Conservation (phyloP, 2,329 filamentous ascomycete genomes). For the Cytospora schulzeri region DNA sequence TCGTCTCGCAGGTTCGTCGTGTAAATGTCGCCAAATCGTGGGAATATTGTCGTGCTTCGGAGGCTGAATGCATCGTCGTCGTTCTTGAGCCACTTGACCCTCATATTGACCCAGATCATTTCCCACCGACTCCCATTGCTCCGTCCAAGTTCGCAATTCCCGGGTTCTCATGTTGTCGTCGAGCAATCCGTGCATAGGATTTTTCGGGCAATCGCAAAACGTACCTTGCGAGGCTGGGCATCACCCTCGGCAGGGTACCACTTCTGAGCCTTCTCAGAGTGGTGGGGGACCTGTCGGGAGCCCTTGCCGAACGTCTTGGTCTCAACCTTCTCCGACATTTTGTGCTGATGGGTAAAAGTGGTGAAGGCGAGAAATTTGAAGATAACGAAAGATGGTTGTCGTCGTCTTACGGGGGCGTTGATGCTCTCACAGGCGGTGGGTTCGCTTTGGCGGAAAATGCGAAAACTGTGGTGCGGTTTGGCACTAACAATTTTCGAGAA, state of each 20-base stretch:
- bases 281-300: slow-evolving; percentile 85
- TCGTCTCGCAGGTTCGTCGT: neutral
- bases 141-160: slow-evolving; percentile 9
- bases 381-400: slow-evolving; percentile 25
- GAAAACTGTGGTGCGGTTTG: slow-evolving; percentile 12
- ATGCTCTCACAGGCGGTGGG: slow-evolving; percentile 19
- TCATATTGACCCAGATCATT: slow-evolving; percentile 1
- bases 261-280: slow-evolving; percentile 92
- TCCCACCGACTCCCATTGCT: neutral
- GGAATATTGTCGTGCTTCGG: neutral
- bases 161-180: slow-evolving; percentile 19
- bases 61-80: neutral
- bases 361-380: slow-evolving; percentile 24
- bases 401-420: slow-evolving; percentile 28
- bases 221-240: slow-evolving; percentile 88
- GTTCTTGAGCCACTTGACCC: neutral
- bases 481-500: slow-evolving; percentile 21
- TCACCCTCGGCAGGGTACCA: slow-evolving; percentile 98
- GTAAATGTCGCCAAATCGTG: neutral
- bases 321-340: slow-evolving; percentile 72
- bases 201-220: slow-evolving; percentile 47
- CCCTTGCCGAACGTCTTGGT: slow-evolving; percentile 98
- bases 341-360: slow-evolving; percentile 43
- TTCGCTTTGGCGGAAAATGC: slow-evolving; percentile 23
- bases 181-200: slow-evolving; percentile 22